Evolutionary conservation across 1,284 basidiomycete species (phyloP).

Genomic region (Boletellus sp.): DNA sequence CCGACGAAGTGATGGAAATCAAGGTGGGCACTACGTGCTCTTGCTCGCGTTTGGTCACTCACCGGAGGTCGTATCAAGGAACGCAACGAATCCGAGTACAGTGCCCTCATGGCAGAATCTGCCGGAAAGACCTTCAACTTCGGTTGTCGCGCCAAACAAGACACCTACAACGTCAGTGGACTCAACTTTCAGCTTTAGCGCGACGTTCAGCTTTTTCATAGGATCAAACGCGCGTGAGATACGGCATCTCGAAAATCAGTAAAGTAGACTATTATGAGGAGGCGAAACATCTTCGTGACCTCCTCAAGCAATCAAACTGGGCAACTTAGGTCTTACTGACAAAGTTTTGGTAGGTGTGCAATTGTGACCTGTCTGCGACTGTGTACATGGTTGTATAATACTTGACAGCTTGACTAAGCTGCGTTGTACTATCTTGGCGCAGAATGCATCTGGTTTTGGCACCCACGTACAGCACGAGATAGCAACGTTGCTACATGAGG

Average conservation of each 20-base stretch:
- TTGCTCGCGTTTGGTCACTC: neutral
- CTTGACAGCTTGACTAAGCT: neutral
- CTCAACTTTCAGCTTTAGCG: neutral
- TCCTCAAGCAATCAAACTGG: constrained; percentile 41
- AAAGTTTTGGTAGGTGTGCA: neutral
- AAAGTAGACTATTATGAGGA: constrained; percentile 75
- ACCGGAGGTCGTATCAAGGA: constrained; percentile 41
- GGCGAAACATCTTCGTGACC: constrained; percentile 55
- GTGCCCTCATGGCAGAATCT: constrained; percentile 61
- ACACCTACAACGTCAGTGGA: constrained; percentile 75
- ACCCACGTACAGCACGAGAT: neutral
- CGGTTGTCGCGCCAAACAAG: constrained; percentile 84
- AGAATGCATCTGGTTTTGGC: neutral
- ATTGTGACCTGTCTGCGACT: neutral
- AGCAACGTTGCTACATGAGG: neutral
- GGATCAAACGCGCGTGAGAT: constrained; percentile 78
- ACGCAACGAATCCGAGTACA: constrained; percentile 62
- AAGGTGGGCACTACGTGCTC: constrained; percentile 39
- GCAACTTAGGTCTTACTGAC: constrained; percentile 25
- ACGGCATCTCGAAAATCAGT: constrained; percentile 70
- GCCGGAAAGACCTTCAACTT: constrained; percentile 79
- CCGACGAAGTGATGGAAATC: constrained; percentile 75
- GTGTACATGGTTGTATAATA: constrained; percentile 3
- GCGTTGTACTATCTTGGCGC: neutral
- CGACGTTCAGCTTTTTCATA: constrained; percentile 32